These are phyloP conservation scores for Sanghuangporus baumii DNA, from an alignment of 1,284 basidiomycete species.

Conservation along the genomic window DNA sequence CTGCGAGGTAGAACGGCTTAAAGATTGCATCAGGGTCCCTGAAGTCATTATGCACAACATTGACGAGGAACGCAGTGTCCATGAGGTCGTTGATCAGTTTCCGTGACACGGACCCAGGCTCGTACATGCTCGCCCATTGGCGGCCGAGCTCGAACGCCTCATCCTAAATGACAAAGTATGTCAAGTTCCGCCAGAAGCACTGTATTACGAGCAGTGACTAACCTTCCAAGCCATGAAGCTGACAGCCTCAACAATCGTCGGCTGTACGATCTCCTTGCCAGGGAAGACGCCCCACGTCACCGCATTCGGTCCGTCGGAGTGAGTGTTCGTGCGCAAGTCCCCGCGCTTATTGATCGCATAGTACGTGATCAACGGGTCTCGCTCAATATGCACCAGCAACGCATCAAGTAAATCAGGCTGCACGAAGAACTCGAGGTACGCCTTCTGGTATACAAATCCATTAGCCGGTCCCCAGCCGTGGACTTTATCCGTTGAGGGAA, in stretches of 20 bases:
- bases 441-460: conserved; percentile 98
- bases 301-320: conserved; percentile 91
- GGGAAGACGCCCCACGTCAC: conserved; percentile 99
- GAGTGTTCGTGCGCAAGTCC: conserved; percentile 89
- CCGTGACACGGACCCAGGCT: conserved; percentile 68
- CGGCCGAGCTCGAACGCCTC: conserved; percentile 94
- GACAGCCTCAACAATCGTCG: conserved; percentile 95
- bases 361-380: conserved; percentile 90
- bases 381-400: conserved; percentile 82
- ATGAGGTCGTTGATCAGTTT: conserved; percentile 76
- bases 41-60: conserved; percentile 98
- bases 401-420: conserved; percentile 67
- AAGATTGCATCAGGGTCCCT: conserved; percentile 83
- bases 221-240: conserved; percentile 99
- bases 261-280: conserved; percentile 95
- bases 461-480: conserved; percentile 95
- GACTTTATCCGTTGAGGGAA: conserved; percentile 75
- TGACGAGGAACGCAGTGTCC: conserved; percentile 86
- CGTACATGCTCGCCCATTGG: conserved; percentile 93
- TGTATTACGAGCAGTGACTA: conserved; percentile 19
- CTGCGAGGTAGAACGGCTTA: conserved; percentile 76
- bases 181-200: neutral
- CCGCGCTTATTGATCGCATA: conserved; percentile 93
- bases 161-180: conserved; percentile 47
- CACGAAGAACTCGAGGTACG: conserved; percentile 97